Conservation (phyloP, 202 grass and related monocot genomes). For the Elaeis oleifera region DNA sequence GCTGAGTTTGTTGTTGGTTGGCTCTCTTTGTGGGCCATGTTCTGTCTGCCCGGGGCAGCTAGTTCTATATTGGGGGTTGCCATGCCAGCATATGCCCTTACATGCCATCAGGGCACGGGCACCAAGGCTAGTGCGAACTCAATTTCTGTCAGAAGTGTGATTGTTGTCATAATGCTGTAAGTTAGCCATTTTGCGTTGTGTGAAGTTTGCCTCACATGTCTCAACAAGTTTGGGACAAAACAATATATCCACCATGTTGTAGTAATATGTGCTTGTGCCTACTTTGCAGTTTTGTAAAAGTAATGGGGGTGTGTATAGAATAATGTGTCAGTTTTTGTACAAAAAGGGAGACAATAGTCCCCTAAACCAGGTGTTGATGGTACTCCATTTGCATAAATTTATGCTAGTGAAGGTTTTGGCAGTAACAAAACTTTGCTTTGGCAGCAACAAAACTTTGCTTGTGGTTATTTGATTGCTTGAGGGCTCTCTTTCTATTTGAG, state of each 20-base stretch:
- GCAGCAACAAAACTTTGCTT: too few relatives aligned
- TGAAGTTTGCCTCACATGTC: not conserved
- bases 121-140: conserved; percentile 24
- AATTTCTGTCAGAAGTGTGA: conserved; percentile 15
- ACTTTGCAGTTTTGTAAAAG: not conserved
- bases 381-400: too few relatives aligned
- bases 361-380: too few relatives aligned
- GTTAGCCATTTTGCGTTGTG: not conserved
- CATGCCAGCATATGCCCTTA: conserved; percentile 35
- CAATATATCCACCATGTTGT: not conserved
- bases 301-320: too few relatives aligned
- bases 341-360: too few relatives aligned
- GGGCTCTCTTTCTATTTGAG: too few relatives aligned
- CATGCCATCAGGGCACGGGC: conserved; percentile 15
- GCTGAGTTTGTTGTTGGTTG: conserved; percentile 2
- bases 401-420: too few relatives aligned
- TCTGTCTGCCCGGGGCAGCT: conserved; percentile 26
- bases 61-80: conserved; percentile 9
- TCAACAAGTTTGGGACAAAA: not conserved
- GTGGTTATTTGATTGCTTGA: too few relatives aligned
- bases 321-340: too few relatives aligned
- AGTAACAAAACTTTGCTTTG: too few relatives aligned
- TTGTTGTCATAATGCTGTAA: not conserved
- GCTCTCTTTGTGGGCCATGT: conserved; percentile 28
- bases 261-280: not conserved